These are phyloP conservation scores for Kuraishia molischiana DNA, from an alignment of 805 yeast genomes.

Conservation along the genomic window DNA sequence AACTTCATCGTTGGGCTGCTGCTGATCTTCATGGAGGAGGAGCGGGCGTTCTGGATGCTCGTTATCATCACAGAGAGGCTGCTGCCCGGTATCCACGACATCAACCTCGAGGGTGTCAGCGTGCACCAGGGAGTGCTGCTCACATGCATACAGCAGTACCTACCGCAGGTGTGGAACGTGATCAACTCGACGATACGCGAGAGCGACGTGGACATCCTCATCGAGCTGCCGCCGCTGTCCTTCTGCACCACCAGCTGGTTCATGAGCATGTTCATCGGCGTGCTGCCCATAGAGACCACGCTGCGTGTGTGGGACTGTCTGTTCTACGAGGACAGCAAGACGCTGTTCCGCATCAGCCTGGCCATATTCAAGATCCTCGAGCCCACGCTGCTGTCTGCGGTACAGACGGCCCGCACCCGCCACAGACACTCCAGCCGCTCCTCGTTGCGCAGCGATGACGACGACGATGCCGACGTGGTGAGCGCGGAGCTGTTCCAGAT, in stretches of 20 bases:
- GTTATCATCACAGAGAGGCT: conserved; percentile 80
- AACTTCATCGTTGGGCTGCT: conserved; percentile 87
- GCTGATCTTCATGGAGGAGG: conserved; percentile 81
- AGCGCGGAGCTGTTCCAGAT: conserved; percentile 55
- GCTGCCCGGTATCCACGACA: conserved; percentile 86
- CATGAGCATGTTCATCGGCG: conserved; percentile 92
- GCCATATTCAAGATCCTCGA: conserved; percentile 72
- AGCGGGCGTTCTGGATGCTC: conserved; percentile 90
- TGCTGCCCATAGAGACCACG: conserved; percentile 80
- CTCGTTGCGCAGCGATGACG: conserved; percentile 5
- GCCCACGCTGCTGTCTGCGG: conserved; percentile 41
- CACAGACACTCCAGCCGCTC: conserved; percentile 2
- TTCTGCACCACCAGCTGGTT: conserved; percentile 96
- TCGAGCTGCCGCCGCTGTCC: conserved; percentile 81
- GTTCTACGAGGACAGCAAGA: conserved; percentile 85
- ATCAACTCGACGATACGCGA: conserved; percentile 21
- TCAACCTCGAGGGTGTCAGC: conserved; percentile 87
- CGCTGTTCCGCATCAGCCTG: conserved; percentile 73
- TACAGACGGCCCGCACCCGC: conserved; percentile 36
- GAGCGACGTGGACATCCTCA: conserved; percentile 43
- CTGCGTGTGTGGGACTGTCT: conserved; percentile 91
- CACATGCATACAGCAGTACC: conserved; percentile 74
- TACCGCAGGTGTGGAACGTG: conserved; percentile 70
- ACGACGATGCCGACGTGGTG: conserved; percentile 15
- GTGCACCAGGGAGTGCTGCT: conserved; percentile 91